phyloP scores from a whole-genome alignment of 106 monocot species.

The Dendrobium officinale region DNA sequence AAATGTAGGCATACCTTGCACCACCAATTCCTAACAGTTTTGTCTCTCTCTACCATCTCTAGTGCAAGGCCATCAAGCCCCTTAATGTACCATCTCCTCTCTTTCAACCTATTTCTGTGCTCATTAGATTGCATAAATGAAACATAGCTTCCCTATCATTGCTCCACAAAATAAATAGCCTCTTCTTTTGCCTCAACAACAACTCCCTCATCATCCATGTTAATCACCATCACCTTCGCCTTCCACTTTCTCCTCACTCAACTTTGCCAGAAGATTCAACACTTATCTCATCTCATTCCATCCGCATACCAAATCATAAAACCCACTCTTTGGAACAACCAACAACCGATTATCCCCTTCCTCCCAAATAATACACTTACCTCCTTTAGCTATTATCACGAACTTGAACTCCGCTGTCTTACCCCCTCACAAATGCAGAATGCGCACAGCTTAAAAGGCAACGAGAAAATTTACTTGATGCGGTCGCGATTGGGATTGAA shows the following conservation, averaged over 20 bases:
- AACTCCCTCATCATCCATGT: slow-evolving; percentile 7
- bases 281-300: slow-evolving; percentile 63
- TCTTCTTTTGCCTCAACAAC: slow-evolving; percentile 5
- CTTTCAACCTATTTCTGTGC: slow-evolving; percentile 36
- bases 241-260: slow-evolving; percentile 4
- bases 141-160: slow-evolving; percentile 57
- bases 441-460: slow-evolving; percentile 2
- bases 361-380: slow-evolving; percentile 55
- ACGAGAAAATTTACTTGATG: too few species aligned
- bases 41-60: slow-evolving; percentile 69
- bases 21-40: slow-evolving; percentile 75
- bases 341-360: slow-evolving; percentile 63
- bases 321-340: slow-evolving; percentile 37
- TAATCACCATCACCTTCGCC: slow-evolving; percentile 4
- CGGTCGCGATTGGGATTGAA: too few species aligned
- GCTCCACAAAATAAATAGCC: slow-evolving; percentile 44
- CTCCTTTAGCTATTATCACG: slow-evolving; percentile 27
- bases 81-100: slow-evolving; percentile 54
- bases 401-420: slow-evolving; percentile 60
- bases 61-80: slow-evolving; percentile 62
- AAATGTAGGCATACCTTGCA: slow-evolving; percentile 44
- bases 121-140: slow-evolving; percentile 70
- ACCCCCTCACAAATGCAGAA: slow-evolving; percentile 32
- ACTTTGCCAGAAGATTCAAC: slow-evolving; percentile 20
- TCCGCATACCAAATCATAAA: slow-evolving; percentile 50